Base-by-base conservation (phyloP, 176 grass and related monocot genomes). In the Pontederia crassipes region DNA sequence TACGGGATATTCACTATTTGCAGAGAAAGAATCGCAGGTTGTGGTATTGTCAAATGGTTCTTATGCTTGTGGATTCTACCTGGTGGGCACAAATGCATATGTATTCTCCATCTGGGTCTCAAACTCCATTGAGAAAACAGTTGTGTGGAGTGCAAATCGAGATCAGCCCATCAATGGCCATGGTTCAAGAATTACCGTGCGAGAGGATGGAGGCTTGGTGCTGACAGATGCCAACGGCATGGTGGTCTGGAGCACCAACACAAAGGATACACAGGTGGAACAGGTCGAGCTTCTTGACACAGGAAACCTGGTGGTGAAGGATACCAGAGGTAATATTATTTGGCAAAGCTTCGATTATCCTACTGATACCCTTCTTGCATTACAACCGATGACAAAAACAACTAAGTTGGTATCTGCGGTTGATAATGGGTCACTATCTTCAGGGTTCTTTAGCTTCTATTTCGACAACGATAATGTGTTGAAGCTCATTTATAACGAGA, bases 1-100 rank as follows among this genome's bases (percentile, higher is more conserved):
- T 11, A 58, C 49, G 40, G 77, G 69, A 12, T 28, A 46, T 12
- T 79, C 69, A 52, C 69, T 79, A 26, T 46, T 48, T 9, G 53
- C 60, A 9, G 53, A 73, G 13, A 53, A 78, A 3, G n/a, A 66
- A 12, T 27, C 16, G 27, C 17, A 51, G 60, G 53, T 74, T 65
- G 65, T 88, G 3, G 61, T 69, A 51, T 95, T 81, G 0, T 59
- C 68, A 0, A 79, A 71, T n/a, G 75, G 68, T 2, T 53, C 54
- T 60, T 88, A 88, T 53, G 49, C 81, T 11, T 88, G 75, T 4
- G 75, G 89, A 48, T 95, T 88, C 75, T 82, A 95, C 61, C 65
- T 53, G 69, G 75, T 88, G 12, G 81, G 78, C 52, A 66, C 54
- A 15, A 85, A 95, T 17, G 72, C 78, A 18, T 85, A 81, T 73